Conservation (phyloP, 768 basidiomycete species). For the Phanerochaete carnosa region DNA sequence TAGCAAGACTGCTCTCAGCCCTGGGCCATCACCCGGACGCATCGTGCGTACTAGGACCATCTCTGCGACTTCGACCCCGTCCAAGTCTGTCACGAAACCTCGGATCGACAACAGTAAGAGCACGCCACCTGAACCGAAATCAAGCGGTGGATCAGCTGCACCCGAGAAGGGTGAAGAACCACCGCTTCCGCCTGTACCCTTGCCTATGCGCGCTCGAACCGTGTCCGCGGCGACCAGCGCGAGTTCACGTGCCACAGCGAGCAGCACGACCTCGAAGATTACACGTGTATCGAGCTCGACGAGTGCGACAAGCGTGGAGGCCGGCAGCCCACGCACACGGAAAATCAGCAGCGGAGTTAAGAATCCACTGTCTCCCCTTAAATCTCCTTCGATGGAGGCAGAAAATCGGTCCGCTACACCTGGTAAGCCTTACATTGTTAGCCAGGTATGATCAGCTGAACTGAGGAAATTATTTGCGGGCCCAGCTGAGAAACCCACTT, state of each 20-base stretch:
- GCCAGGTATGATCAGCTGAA: neutral
- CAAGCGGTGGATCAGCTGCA: neutral
- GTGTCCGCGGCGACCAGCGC: conserved; percentile 4
- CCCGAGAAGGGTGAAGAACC: neutral
- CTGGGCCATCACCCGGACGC: neutral
- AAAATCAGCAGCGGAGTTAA: neutral
- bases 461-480: neutral
- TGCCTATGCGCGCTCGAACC: conserved; percentile 1
- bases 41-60: conserved; percentile 1
- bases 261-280: neutral
- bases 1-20: neutral
- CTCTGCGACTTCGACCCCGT: neutral
- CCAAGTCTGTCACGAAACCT: neutral
- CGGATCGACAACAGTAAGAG: conserved; percentile 1
- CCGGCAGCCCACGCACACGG: neutral
- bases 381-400: neutral
- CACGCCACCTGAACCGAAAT: neutral
- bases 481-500: neutral
- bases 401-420: neutral
- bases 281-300: neutral
- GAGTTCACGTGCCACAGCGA: conserved; percentile 3
- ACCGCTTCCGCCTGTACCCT: neutral
- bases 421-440: neutral
- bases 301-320: neutral
- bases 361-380: neutral